phyloP scores from a whole-genome alignment of 2,329 filamentous ascomycete species.

The Sclerotinia trifoliorum region DNA sequence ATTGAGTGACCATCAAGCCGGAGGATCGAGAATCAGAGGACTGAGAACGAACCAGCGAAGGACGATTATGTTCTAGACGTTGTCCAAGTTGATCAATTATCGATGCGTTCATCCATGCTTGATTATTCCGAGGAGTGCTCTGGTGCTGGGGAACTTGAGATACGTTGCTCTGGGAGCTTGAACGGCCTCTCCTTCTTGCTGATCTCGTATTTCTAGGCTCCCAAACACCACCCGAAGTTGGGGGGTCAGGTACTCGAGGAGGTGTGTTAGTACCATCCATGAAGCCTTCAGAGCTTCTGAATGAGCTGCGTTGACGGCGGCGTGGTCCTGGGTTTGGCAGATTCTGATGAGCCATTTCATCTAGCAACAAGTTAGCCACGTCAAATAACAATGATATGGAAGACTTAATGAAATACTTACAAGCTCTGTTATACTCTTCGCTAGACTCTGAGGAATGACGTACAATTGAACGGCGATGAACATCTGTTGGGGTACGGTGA shows the following conservation, averaged over 20 bases:
- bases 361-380: not conserved
- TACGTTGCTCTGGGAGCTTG: not conserved
- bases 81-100: not conserved
- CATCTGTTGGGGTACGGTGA: not conserved
- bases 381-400: too few relatives aligned
- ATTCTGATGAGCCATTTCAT: slow-evolving; percentile 1
- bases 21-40: slow-evolving; percentile 2
- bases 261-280: slow-evolving; percentile 1
- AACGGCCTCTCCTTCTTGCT: not conserved
- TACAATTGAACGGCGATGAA: not conserved
- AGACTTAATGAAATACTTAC: not conserved
- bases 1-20: slow-evolving; percentile 10
- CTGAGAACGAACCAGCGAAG: not conserved
- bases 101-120: slow-evolving; percentile 10
- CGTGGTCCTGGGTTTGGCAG: slow-evolving; percentile 2
- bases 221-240: not conserved
- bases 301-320: not conserved
- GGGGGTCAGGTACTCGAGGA: slow-evolving; percentile 11
- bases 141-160: slow-evolving; percentile 13
- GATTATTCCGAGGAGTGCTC: not conserved
- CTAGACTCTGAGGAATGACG: slow-evolving; percentile 1
- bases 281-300: not conserved
- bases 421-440: slow-evolving; percentile 10
- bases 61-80: not conserved
- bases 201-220: slow-evolving; percentile 1